Conservation (phyloP, 1,139 yeast species). For the Pichia sp. region DNA sequence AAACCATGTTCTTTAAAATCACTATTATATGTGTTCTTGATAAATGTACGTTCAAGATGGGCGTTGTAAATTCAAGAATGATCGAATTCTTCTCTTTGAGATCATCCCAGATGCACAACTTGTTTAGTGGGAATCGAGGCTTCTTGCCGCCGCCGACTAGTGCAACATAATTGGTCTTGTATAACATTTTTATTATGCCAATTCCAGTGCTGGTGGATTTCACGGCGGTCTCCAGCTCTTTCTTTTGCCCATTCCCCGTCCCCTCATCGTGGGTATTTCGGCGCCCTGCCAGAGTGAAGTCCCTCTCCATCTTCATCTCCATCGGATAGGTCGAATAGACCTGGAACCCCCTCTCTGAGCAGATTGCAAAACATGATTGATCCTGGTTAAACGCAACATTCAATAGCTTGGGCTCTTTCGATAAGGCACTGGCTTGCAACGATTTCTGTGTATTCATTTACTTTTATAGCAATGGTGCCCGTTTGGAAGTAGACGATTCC, state of each 20-base stretch:
- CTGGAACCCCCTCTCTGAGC: slow-evolving; percentile 75
- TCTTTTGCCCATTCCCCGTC: not conserved
- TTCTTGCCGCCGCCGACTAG: slow-evolving; percentile 82
- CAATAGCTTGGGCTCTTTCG: slow-evolving; percentile 42
- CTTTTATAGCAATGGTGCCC: not conserved
- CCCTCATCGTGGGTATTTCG: not conserved
- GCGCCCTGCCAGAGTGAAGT: slow-evolving; percentile 32
- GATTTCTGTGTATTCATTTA: slow-evolving; percentile 41
- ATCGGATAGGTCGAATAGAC: slow-evolving; percentile 89
- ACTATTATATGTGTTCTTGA: slow-evolving; percentile 74
- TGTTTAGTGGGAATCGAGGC: slow-evolving; percentile 74
- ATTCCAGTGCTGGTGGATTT: slow-evolving; percentile 44
- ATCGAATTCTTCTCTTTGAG: slow-evolving; percentile 72
- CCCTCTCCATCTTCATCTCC: slow-evolving; percentile 70
- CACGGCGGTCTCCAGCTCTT: not conserved
- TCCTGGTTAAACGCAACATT: slow-evolving; percentile 80
- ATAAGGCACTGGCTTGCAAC: slow-evolving; percentile 23
- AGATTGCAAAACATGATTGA: slow-evolving; percentile 82
- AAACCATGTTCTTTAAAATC: slow-evolving; percentile 60
- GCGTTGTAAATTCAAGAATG: slow-evolving; percentile 66
- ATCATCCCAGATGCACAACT: slow-evolving; percentile 88
- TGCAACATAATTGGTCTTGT: slow-evolving; percentile 84
- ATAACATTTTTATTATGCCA: slow-evolving; percentile 75
- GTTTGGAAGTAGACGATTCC: not conserved
- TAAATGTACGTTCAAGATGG: slow-evolving; percentile 67